phyloP scores from a whole-genome alignment of 176 grass and related monocot species.

The Hyparrhenia diplandra region DNA sequence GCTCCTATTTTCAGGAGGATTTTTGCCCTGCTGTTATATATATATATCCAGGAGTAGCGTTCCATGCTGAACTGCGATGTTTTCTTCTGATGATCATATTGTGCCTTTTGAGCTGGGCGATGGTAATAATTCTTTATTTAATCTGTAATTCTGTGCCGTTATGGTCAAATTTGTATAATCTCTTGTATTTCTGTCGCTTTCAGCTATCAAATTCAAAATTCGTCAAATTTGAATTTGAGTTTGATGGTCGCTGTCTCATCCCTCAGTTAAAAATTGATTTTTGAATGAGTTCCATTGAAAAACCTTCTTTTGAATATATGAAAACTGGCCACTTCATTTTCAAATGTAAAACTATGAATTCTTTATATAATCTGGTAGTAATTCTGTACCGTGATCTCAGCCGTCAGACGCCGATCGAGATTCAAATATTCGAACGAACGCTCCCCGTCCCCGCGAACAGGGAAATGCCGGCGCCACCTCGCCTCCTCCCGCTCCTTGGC shows the following conservation, averaged over 20 bases:
- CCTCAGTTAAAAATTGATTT: neutral
- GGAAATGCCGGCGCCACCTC: slow-evolving; percentile 26
- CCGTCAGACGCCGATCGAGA: no score
- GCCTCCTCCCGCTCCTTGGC: slow-evolving; percentile 44
- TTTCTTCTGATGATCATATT: neutral
- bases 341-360: neutral
- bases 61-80: neutral
- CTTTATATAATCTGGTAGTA: no score
- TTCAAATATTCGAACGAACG: slow-evolving; percentile 11
- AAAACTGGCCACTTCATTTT: neutral
- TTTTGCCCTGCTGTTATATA: slow-evolving; percentile 19
- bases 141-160: no score
- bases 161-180: no score
- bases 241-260: neutral
- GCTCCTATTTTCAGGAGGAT: neutral
- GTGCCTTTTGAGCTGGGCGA: neutral
- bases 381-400: neutral
- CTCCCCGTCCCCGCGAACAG: neutral
- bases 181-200: neutral
- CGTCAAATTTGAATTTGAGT: neutral
- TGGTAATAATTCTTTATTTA: no score
- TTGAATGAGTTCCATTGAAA: no score
- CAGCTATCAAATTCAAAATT: neutral
- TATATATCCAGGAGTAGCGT: neutral
- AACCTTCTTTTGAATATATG: neutral